Evolutionary conservation across 192 early-diverging fungal species (phyloP).

Genomic region (Rhizoclosmatium sp.): DNA sequence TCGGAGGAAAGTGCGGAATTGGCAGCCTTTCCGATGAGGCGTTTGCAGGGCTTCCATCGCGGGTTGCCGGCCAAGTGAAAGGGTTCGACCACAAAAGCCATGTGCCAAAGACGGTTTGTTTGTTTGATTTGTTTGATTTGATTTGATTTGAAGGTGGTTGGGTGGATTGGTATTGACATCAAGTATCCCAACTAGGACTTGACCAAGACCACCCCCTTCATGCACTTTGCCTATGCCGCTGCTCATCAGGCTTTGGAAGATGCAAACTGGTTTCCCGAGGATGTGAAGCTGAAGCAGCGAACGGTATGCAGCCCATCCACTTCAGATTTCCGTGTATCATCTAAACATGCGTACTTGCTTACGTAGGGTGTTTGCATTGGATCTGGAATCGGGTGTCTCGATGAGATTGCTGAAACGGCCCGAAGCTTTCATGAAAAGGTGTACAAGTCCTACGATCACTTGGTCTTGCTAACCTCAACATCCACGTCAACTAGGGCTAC

Average conservation of each 20-base stretch:
- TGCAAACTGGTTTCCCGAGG: constrained; percentile 71
- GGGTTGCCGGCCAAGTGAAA: constrained; percentile 81
- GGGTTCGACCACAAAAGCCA: constrained; percentile 79
- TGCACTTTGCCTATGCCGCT: constrained; percentile 84
- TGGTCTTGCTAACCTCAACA: background rate
- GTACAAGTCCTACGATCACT: constrained; percentile 10
- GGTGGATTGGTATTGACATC: background rate
- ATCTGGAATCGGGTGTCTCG: constrained; percentile 91
- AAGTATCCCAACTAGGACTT: constrained; percentile 67
- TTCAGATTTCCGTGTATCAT: too few species aligned
- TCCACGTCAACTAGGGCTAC: constrained; percentile 60
- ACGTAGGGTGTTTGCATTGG: constrained; percentile 90
- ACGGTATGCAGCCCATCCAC: constrained; percentile 57
- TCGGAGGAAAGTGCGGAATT: constrained; percentile 80
- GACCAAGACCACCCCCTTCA: constrained; percentile 80
- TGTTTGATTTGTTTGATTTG: constrained; percentile 12
- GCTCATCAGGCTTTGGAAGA: constrained; percentile 87
- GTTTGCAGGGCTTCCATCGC: constrained; percentile 73
- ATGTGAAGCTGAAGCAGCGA: constrained; percentile 65
- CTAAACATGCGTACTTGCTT: background rate
- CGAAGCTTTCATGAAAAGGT: constrained; percentile 62
- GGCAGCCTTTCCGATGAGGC: constrained; percentile 62
- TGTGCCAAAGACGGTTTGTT: constrained; percentile 72
- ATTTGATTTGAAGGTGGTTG: background rate
- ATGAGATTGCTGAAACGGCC: constrained; percentile 76